A percentile compares a stretch with the other conserved stretches of the same genome.
Conservation (phyloP, 495 filamentous ascomycete genomes). For the Annulohypoxylon maeteangense region DNA sequence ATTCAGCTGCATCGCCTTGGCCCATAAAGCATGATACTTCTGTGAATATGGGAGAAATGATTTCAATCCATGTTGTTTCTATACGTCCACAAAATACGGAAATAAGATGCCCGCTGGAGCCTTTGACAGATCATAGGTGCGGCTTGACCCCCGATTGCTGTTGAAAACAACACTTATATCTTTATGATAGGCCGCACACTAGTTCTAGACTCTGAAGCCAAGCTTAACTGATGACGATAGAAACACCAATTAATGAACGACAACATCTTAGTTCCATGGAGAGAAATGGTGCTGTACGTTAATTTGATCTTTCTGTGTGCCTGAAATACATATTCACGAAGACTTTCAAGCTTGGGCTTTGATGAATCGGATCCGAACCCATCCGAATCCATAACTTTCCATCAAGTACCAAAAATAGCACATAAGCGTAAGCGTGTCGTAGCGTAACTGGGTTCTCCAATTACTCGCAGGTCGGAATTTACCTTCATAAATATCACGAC, state of each 20-base stretch:
- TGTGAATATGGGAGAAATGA: background rate
- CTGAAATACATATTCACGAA: background rate
- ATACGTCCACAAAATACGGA: background rate
- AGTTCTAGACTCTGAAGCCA: background rate
- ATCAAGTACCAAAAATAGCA: background rate
- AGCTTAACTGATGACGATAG: background rate
- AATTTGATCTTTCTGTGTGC: background rate
- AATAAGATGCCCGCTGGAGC: background rate
- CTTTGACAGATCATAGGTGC: background rate
- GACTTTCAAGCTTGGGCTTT: background rate
- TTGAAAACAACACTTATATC: background rate
- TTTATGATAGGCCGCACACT: background rate
- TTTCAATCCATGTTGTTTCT: background rate
- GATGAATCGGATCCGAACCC: background rate
- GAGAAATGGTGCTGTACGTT: background rate
- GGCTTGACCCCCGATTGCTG: background rate
- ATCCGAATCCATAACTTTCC: background rate
- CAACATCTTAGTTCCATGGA: background rate
- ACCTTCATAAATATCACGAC: background rate
- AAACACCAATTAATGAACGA: background rate
- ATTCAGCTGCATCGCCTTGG: constrained; percentile 68
- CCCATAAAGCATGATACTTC: constrained; percentile 36
- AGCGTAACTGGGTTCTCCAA: background rate
- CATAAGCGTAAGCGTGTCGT: background rate
- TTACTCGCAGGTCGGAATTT: background rate